Base-by-base conservation (phyloP, 225 moss, liverwort and hornwort species). In the Bryoerythrophyllum caledonicum region DNA sequence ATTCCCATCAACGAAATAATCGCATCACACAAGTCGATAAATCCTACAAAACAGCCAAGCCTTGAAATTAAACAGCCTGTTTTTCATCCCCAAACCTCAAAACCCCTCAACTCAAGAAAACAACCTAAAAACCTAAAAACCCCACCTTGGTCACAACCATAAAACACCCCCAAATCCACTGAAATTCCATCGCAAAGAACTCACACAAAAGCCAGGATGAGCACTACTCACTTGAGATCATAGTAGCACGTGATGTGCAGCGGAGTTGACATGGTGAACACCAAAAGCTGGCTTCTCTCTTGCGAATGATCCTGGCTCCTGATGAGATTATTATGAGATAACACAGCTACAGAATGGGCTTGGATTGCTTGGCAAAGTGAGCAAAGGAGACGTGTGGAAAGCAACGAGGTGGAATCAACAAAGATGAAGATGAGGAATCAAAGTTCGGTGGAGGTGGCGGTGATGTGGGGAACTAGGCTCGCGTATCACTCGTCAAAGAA, bases 221-320 rank as follows among this genome's bases (percentile, higher is more conserved):
- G 38, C 38, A 37, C 78, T 32, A 67, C 73, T 65, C 67, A 60
- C 79, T 79, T 76, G 71, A 79, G 63, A 62, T 79, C 83, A 9
- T 79, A 76, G 76, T 76, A 79, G 57, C 83, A 83, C 32, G 79
- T 55, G 75, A 83, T 65, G 55, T 83, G 83, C 54, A 83, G 62
- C 49, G 83, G 79, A 56, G 83, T 83, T 27, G 79, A 67, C 83
- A 83, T 83, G 75, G 72, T 15, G 11, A 54, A 8, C 16, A 3
- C 8, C 14, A 14, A 4, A 14, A 46, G n/a, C 53, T 5, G 7
- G 7, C 53, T 21, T 21, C 53, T 21, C 53, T 21, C 21, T 27
- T 38, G 38, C 8, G 38, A 38, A 38, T 38, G 7, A 38, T 38
- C 8, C 8, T 38, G 38, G 38, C 56, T 37, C 13, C 49, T 54